Conservation (phyloP, 176 grass and related monocot genomes). For the Hsuehochloa calcarea region DNA sequence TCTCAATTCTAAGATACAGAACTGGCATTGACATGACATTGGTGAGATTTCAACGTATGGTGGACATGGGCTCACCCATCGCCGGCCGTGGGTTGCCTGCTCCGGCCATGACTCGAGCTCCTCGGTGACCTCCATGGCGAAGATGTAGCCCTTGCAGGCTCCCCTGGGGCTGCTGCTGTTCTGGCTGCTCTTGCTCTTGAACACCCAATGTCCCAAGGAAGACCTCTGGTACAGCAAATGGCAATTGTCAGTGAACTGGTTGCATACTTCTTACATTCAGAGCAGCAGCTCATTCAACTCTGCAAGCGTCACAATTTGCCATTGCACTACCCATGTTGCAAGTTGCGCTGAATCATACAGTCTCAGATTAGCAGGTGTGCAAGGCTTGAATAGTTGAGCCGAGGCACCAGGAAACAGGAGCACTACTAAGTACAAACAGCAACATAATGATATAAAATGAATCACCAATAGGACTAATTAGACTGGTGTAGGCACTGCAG, state of each 20-base stretch:
- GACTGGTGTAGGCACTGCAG: slow-evolving; percentile 24
- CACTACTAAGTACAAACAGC: neutral
- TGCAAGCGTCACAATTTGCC: neutral
- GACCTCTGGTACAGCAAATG: slow-evolving; percentile 42
- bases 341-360: neutral
- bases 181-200: slow-evolving; percentile 92
- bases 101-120: slow-evolving; percentile 75
- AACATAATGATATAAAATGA: slow-evolving; percentile 8
- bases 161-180: slow-evolving; percentile 43
- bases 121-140: slow-evolving; percentile 80
- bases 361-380: neutral
- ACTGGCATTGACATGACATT: neutral
- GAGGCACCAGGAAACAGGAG: neutral
- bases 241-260: neutral
- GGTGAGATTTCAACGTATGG: neutral
- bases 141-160: slow-evolving; percentile 79
- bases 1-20: slow-evolving; percentile 5
- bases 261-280: neutral
- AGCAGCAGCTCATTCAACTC: neutral
- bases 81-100: slow-evolving; percentile 49
- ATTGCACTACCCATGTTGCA: slow-evolving; percentile 18
- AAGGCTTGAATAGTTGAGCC: slow-evolving; percentile 1
- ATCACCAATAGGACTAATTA: slow-evolving; percentile 24
- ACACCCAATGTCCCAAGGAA: slow-evolving; percentile 71
- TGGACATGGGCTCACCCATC: slow-evolving; percentile 52